phyloP scores from a whole-genome alignment of 2,329 filamentous ascomycete species.

The Hypoxylon sp. region DNA sequence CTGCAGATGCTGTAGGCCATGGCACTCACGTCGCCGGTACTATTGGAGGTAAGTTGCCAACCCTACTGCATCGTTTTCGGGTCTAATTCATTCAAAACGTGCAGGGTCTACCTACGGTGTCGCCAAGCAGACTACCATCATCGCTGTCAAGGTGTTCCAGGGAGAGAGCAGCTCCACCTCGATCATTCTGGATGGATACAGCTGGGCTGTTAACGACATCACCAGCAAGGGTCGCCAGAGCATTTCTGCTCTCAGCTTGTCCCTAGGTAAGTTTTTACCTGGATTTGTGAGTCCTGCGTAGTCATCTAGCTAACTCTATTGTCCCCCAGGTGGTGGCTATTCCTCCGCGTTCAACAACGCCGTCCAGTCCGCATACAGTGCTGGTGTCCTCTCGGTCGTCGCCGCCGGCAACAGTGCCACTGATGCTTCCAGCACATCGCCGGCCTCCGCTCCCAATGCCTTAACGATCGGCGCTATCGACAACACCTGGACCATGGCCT shows the following conservation, averaged over 20 bases:
- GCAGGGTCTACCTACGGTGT: slow-evolving; percentile 58
- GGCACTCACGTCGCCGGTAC: slow-evolving; percentile 64
- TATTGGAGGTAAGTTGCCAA: slow-evolving; percentile 53
- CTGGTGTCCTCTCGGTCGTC: slow-evolving; percentile 66
- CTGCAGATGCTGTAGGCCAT: slow-evolving; percentile 58
- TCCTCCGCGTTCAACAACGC: slow-evolving; percentile 65
- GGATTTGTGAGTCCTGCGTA: neutral
- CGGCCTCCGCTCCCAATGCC: slow-evolving; percentile 63
- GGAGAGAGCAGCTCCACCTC: slow-evolving; percentile 45
- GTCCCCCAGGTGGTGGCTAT: slow-evolving; percentile 55
- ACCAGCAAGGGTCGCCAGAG: slow-evolving; percentile 55
- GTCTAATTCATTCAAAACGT: slow-evolving; percentile 3
- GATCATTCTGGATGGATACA: slow-evolving; percentile 48
- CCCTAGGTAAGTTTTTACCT: slow-evolving; percentile 56
- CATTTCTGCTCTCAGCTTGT: slow-evolving; percentile 67
- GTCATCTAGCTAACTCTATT: slow-evolving; percentile 1
- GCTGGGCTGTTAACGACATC: slow-evolving; percentile 63
- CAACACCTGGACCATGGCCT: slow-evolving; percentile 55
- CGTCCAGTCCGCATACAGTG: slow-evolving; percentile 60
- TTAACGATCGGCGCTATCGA: slow-evolving; percentile 67
- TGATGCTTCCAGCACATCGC: slow-evolving; percentile 59
- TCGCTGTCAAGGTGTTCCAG: slow-evolving; percentile 62
- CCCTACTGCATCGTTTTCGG: neutral
- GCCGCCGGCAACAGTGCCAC: slow-evolving; percentile 67
- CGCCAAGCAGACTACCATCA: slow-evolving; percentile 56